phyloP scores from a whole-genome alignment of 2,329 filamentous ascomycete genomes.

The Cladobotryum mycophilum region DNA sequence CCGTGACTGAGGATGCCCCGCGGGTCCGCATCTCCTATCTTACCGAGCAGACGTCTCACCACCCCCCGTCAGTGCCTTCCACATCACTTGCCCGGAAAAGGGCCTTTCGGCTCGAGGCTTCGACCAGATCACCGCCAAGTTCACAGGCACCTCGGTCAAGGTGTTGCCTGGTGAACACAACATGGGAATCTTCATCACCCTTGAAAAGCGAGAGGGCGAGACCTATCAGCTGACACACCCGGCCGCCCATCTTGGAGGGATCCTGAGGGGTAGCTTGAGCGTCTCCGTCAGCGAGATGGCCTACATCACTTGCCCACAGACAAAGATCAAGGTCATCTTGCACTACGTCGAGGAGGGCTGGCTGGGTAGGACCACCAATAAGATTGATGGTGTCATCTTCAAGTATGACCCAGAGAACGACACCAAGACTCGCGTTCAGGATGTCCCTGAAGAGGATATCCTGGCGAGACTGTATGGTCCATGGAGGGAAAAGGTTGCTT shows the following conservation, averaged over 20 bases:
- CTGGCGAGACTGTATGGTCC: slow-evolving; percentile 75
- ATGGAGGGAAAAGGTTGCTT: slow-evolving; percentile 70
- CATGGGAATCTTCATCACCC: slow-evolving; percentile 86
- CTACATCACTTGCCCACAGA: slow-evolving; percentile 84
- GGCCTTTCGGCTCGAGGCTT: slow-evolving; percentile 84
- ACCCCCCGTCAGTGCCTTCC: slow-evolving; percentile 97
- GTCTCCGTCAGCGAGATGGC: slow-evolving; percentile 87
- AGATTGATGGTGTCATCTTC: slow-evolving; percentile 86
- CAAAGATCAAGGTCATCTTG: slow-evolving; percentile 83
- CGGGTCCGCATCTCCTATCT: slow-evolving; percentile 79
- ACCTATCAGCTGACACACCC: slow-evolving; percentile 94
- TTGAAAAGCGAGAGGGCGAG: slow-evolving; percentile 75
- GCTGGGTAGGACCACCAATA: slow-evolving; percentile 86
- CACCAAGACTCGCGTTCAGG: slow-evolving; percentile 69
- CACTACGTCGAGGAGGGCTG: slow-evolving; percentile 93
- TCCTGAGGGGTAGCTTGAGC: slow-evolving; percentile 79
- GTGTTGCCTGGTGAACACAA: slow-evolving; percentile 91
- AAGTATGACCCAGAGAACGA: slow-evolving; percentile 84
- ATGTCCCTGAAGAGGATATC: slow-evolving; percentile 79
- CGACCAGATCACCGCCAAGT: slow-evolving; percentile 95
- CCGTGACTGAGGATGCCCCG: slow-evolving; percentile 37
- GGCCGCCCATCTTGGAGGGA: slow-evolving; percentile 81
- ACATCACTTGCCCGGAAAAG: slow-evolving; percentile 84
- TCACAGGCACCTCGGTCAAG: slow-evolving; percentile 90
- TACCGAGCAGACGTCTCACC: slow-evolving; percentile 96